phyloP scores from a whole-genome alignment of 441 rosid species.

The Geranium incanum region DNA sequence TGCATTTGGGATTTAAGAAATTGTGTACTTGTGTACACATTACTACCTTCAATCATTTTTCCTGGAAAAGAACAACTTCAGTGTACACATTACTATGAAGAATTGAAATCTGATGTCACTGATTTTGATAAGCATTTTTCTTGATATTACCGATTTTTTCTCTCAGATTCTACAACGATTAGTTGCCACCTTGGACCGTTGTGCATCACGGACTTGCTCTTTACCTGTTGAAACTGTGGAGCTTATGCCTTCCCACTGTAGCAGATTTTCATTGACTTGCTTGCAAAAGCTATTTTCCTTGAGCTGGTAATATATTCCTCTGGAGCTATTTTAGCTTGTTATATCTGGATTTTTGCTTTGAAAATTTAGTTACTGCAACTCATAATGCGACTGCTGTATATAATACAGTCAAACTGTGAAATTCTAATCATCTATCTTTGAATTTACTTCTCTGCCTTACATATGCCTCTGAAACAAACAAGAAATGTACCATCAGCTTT shows the following conservation, averaged over 20 bases:
- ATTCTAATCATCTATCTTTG: neutral
- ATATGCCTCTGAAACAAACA: neutral
- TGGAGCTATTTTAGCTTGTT: neutral
- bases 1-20: neutral
- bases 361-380: neutral
- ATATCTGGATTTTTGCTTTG: constrained; percentile 1
- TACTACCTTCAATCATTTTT: too few species aligned
- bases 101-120: neutral
- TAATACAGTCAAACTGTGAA: neutral
- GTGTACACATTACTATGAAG: too few species aligned
- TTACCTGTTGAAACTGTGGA: constrained; percentile 90
- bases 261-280: constrained; percentile 89
- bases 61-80: neutral
- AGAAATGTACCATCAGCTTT: neutral
- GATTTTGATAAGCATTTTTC: neutral
- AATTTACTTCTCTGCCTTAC: neutral
- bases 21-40: neutral
- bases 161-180: constrained; percentile 72
- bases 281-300: constrained; percentile 73
- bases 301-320: constrained; percentile 51
- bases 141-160: constrained; percentile 20
- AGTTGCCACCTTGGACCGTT: constrained; percentile 83
- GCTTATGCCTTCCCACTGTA: constrained; percentile 89
- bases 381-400: neutral
- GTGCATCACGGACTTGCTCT: constrained; percentile 96